phyloP scores from a whole-genome alignment of 352 stramenopile species.

The Phytophthora fragariae region DNA sequence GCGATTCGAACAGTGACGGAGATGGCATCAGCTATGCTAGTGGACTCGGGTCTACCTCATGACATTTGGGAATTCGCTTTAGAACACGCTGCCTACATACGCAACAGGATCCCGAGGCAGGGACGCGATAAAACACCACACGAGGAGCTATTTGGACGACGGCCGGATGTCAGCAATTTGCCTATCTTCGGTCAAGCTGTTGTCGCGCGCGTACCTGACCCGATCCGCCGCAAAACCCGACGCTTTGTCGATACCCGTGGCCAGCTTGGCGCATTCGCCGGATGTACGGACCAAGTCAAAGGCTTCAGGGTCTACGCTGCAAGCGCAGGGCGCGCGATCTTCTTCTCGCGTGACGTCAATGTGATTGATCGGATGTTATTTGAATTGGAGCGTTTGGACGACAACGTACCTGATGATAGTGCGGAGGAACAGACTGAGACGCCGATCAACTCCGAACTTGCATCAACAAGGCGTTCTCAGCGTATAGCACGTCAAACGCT shows the following conservation, averaged over 20 bases:
- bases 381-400: background rate
- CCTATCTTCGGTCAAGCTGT: constrained; percentile 9
- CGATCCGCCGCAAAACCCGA: background rate
- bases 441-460: background rate
- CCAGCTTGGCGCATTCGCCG: background rate
- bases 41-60: constrained; percentile 4
- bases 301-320: background rate
- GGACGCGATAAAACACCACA: background rate
- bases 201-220: background rate
- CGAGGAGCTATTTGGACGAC: constrained; percentile 3
- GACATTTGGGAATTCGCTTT: constrained; percentile 13
- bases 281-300: background rate
- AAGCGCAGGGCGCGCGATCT: background rate
- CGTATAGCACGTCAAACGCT: background rate
- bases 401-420: background rate
- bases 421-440: background rate
- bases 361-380: constrained; percentile 10
- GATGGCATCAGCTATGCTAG: constrained; percentile 7
- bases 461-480: background rate
- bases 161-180: background rate
- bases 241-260: background rate
- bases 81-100: constrained; percentile 1
- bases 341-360: background rate
- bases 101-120: constrained; percentile 4
- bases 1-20: constrained; percentile 9